Evolutionary conservation across 768 basidiomycete species (phyloP).

Genomic region (Leccinum pellstonianum): DNA sequence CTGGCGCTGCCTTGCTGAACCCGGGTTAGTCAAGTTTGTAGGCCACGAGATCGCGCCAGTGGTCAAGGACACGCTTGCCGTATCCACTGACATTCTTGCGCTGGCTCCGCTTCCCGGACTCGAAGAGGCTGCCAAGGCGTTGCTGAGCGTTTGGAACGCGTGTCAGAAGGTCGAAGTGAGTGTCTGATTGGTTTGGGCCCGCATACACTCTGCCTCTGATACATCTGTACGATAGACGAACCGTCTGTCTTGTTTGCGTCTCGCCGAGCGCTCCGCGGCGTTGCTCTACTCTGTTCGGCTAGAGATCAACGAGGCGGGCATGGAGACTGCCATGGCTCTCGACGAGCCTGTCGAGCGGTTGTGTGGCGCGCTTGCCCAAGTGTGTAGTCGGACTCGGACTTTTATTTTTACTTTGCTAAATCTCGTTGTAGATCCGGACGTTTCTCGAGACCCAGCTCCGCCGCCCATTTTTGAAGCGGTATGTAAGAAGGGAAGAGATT

Average conservation of each 20-base stretch:
- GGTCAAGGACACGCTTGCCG: slow-evolving; percentile 37
- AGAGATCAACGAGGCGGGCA: slow-evolving; percentile 61
- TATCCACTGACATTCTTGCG: slow-evolving; percentile 38
- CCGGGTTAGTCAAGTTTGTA: slow-evolving; percentile 29
- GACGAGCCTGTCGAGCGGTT: slow-evolving; percentile 41
- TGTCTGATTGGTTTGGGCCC: slow-evolving; percentile 1
- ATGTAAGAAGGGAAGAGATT: slow-evolving; percentile 73
- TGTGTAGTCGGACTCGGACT: slow-evolving; percentile 26
- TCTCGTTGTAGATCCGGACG: slow-evolving; percentile 39
- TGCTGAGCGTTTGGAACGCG: slow-evolving; percentile 66
- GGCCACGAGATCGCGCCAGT: slow-evolving; percentile 35
- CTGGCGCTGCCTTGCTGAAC: slow-evolving; percentile 4
- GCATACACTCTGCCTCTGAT: neutral
- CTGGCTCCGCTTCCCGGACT: slow-evolving; percentile 59
- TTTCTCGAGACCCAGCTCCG: slow-evolving; percentile 61
- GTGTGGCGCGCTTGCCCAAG: slow-evolving; percentile 41
- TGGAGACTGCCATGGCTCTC: slow-evolving; percentile 48
- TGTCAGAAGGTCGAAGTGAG: slow-evolving; percentile 61
- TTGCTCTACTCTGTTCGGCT: slow-evolving; percentile 61
- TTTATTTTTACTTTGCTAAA: neutral
- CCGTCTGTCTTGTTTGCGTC: slow-evolving; percentile 61
- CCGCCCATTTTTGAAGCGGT: slow-evolving; percentile 75
- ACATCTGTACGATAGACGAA: slow-evolving; percentile 48
- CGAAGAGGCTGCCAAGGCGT: slow-evolving; percentile 45
- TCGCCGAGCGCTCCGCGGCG: slow-evolving; percentile 72